Conservation (phyloP, 164 flowering plant species). For the Akebia trifoliata region DNA sequence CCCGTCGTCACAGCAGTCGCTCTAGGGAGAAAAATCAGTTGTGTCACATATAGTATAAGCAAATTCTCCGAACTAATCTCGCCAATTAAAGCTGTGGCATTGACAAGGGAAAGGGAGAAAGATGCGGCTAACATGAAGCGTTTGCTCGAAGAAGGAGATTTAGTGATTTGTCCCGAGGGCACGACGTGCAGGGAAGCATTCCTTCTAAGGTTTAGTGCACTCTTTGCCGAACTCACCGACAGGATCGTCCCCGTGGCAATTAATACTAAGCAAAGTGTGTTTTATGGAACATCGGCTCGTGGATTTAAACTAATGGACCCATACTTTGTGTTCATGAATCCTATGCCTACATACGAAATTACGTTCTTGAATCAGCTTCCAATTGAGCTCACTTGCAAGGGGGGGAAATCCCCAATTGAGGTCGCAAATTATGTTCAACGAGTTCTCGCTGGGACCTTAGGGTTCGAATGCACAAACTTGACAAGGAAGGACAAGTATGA, state of each 20-base stretch:
- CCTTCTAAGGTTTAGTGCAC: slow-evolving; percentile 67
- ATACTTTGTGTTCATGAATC: slow-evolving; percentile 82
- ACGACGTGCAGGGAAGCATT: slow-evolving; percentile 84
- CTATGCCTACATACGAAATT: slow-evolving; percentile 66
- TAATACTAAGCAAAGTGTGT: slow-evolving; percentile 60
- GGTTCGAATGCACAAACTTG: slow-evolving; percentile 49
- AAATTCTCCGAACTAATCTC: slow-evolving; percentile 66
- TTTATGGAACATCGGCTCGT: slow-evolving; percentile 57
- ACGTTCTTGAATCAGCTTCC: slow-evolving; percentile 72
- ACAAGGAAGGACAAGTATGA: slow-evolving; percentile 61
- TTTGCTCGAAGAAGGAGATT: slow-evolving; percentile 64
- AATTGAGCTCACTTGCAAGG: slow-evolving; percentile 50
- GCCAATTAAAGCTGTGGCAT: slow-evolving; percentile 66
- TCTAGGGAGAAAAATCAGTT: slow-evolving; percentile 59
- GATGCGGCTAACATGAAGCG: slow-evolving; percentile 61
- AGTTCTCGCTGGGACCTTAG: slow-evolving; percentile 34
- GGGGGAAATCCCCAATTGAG: slow-evolving; percentile 43
- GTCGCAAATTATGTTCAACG: slow-evolving; percentile 60
- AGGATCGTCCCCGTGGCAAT: slow-evolving; percentile 84
- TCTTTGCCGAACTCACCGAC: slow-evolving; percentile 76
- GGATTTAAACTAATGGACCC: slow-evolving; percentile 73
- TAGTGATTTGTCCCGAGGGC: slow-evolving; percentile 84
- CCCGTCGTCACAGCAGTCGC: slow-evolving; percentile 67
- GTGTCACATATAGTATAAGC: slow-evolving; percentile 80
- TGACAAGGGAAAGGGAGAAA: slow-evolving; percentile 60